Conservation (phyloP, 305 asterid genomes). For the Ilex paraguariensis region DNA sequence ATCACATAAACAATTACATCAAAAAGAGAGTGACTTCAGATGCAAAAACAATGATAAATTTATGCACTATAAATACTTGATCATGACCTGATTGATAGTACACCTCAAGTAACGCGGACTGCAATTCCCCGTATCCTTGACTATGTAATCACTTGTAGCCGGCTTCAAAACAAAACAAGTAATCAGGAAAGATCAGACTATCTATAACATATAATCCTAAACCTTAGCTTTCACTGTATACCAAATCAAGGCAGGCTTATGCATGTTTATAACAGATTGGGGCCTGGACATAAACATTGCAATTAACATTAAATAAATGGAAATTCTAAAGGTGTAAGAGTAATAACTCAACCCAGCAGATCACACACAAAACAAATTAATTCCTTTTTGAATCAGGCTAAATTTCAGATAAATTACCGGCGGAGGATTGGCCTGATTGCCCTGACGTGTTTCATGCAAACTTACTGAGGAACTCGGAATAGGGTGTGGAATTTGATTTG, state of each 20-base stretch:
- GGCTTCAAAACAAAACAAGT: slow-evolving; percentile 54
- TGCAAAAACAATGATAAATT: slow-evolving; percentile 4
- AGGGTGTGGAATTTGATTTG: slow-evolving; percentile 92
- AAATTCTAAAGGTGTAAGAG: background rate
- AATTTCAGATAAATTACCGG: slow-evolving; percentile 51
- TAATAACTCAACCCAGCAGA: too few relatives aligned
- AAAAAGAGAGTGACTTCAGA: slow-evolving; percentile 3
- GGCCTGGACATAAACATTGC: background rate
- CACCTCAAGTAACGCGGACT: slow-evolving; percentile 98
- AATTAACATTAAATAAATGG: slow-evolving; percentile 16
- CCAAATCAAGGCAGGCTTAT: too few relatives aligned
- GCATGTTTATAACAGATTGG: too few relatives aligned
- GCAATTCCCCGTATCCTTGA: slow-evolving; percentile 95
- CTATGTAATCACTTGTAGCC: slow-evolving; percentile 92
- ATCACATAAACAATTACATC: background rate
- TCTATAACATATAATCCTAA: background rate
- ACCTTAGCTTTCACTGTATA: too few relatives aligned
- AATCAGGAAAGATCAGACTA: slow-evolving; percentile 16
- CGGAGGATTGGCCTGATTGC: slow-evolving; percentile 95
- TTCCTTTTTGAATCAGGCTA: background rate
- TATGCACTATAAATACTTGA: slow-evolving; percentile 3
- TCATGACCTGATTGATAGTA: slow-evolving; percentile 83
- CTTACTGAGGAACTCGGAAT: slow-evolving; percentile 58
- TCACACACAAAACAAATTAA: background rate
- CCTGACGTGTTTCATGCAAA: slow-evolving; percentile 93